Conservation (phyloP, 2,329 filamentous ascomycete species). For the Fusarium sp. region DNA sequence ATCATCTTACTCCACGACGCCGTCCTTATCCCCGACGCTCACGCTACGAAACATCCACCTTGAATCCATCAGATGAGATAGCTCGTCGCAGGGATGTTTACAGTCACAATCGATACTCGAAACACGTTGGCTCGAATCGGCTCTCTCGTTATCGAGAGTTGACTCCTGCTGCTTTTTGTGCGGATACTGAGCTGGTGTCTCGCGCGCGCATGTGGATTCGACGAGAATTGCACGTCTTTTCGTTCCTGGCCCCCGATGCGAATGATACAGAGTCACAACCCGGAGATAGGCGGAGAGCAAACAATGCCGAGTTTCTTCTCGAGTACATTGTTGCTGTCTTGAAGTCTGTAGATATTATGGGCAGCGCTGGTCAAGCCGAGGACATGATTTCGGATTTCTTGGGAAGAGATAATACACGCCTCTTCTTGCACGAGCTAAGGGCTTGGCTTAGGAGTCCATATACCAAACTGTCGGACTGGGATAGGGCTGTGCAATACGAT, state of each 20-base stretch:
- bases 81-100: constrained; percentile 76
- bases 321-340: constrained; percentile 87
- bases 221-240: constrained; percentile 84
- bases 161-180: constrained; percentile 70
- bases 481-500: constrained; percentile 77
- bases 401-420: constrained; percentile 73
- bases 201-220: constrained; percentile 84
- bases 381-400: constrained; percentile 81
- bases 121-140: constrained; percentile 83
- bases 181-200: constrained; percentile 73
- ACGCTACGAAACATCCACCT: constrained; percentile 7
- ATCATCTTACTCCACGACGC: constrained; percentile 3
- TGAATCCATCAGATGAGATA: constrained; percentile 30
- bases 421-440: constrained; percentile 87
- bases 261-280: constrained; percentile 18
- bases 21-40: constrained; percentile 18
- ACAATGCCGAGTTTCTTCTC: constrained; percentile 83
- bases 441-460: constrained; percentile 86
- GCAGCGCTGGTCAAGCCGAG: constrained; percentile 79
- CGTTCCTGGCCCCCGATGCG: constrained; percentile 65
- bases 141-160: constrained; percentile 80
- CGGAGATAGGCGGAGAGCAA: constrained; percentile 54
- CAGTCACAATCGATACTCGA: constrained; percentile 73
- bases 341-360: constrained; percentile 83
- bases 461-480: constrained; percentile 77